Evolutionary conservation across 2,329 filamentous ascomycete species (phyloP).

Genomic region (Ceratocystis eucalypticola): DNA sequence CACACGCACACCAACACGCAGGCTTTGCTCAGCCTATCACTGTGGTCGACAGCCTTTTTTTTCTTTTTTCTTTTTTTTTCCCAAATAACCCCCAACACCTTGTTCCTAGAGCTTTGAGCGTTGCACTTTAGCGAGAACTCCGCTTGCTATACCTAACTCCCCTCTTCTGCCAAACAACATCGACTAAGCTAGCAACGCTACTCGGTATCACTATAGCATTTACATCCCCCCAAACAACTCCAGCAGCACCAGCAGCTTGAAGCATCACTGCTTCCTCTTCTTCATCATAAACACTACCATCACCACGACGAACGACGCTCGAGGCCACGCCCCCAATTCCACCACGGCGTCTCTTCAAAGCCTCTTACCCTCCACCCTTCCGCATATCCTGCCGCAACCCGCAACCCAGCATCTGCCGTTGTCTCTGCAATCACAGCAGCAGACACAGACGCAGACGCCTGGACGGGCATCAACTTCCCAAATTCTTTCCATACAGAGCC

Average conservation of each 20-base stretch:
- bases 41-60: neutral
- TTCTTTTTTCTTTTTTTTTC: no score
- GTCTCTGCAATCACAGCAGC: conserved; percentile 28
- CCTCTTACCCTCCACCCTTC: conserved; percentile 5
- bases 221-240: neutral
- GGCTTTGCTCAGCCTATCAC: neutral
- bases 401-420: conserved; percentile 15
- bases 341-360: conserved; percentile 14
- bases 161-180: neutral
- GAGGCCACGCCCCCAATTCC: neutral
- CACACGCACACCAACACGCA: neutral
- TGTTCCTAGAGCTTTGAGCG: neutral
- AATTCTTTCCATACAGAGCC: conserved; percentile 48
- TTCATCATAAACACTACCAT: conserved; percentile 3
- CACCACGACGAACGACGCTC: conserved; percentile 8
- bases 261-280: conserved; percentile 3
- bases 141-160: neutral
- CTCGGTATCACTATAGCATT: neutral
- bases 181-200: neutral
- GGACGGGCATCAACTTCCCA: conserved; percentile 39
- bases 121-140: neutral
- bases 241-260: neutral
- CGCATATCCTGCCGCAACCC: conserved; percentile 6
- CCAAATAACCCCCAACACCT: neutral
- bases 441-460: conserved; percentile 27